A percentile compares a stretch with the other conserved stretches of the same genome.
These are phyloP conservation scores for Uronychia binucleata DNA, from an alignment of 73 alveolate species.

Conservation along the genomic window DNA sequence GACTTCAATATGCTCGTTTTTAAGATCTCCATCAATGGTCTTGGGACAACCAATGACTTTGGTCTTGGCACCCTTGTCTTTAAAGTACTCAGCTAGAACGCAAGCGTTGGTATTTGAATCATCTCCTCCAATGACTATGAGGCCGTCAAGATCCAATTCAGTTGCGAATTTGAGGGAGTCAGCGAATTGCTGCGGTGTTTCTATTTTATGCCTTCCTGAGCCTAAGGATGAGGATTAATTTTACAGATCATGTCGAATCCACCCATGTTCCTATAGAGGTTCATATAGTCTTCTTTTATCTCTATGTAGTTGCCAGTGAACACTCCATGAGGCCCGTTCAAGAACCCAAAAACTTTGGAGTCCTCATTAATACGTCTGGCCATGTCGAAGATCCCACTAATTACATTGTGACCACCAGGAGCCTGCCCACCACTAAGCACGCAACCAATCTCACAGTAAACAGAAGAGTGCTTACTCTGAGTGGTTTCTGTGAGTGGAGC, in stretches of 20 bases:
- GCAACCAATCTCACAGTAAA: slow-evolving; percentile 15
- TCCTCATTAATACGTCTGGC: slow-evolving; percentile 82
- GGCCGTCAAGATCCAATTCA: slow-evolving; percentile 91
- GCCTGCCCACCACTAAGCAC: slow-evolving; percentile 96
- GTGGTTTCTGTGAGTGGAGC: neutral
- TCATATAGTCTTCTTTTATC: slow-evolving; percentile 89
- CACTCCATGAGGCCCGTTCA: slow-evolving; percentile 97
- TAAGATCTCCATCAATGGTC: slow-evolving; percentile 99
- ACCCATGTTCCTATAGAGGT: slow-evolving; percentile 96
- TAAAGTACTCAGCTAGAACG: slow-evolving; percentile 97
- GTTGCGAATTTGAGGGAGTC: slow-evolving; percentile 67
- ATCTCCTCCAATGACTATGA: slow-evolving; percentile 99
- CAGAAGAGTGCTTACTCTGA: neutral
- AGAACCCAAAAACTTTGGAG: slow-evolving; percentile 91
- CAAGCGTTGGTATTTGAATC: slow-evolving; percentile 98
- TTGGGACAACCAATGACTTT: slow-evolving; percentile 97
- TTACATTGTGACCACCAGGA: slow-evolving; percentile 99
- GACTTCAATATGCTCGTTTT: slow-evolving; percentile 89
- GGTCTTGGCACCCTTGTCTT: slow-evolving; percentile 77
- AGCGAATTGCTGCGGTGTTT: slow-evolving; percentile 80
- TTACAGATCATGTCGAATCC: slow-evolving; percentile 97
- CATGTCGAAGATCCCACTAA: slow-evolving; percentile 94
- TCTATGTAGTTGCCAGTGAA: slow-evolving; percentile 88
- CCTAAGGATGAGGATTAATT: slow-evolving; percentile 28
- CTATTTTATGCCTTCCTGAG: slow-evolving; percentile 95